Conservation (phyloP, 345 rosid genomes). For the Moringa oleifera region DNA sequence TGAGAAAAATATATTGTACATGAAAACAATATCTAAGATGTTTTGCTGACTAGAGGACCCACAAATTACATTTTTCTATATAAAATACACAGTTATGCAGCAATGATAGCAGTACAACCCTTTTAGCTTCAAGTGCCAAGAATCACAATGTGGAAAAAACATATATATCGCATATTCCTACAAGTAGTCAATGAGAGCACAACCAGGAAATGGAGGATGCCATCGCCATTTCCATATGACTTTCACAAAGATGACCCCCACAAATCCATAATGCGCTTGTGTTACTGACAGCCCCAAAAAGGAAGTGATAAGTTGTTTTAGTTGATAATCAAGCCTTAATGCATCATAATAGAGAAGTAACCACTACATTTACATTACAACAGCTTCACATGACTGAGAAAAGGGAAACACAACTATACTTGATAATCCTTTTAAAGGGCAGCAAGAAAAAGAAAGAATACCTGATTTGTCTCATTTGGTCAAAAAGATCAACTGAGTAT, state of each 20-base stretch:
- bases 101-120: background rate
- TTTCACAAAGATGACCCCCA: background rate
- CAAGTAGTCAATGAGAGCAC: background rate
- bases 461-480: constrained; percentile 58
- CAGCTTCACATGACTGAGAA: background rate
- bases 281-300: background rate
- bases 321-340: background rate
- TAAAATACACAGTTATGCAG: no score
- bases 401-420: no score
- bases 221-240: background rate
- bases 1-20: no score
- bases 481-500: constrained; percentile 41
- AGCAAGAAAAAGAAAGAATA: constrained; percentile 11
- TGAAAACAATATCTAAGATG: no score
- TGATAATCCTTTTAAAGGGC: no score
- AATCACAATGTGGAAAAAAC: background rate
- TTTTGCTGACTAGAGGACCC: no score
- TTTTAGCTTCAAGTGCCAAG: background rate
- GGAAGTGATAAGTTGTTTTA: background rate
- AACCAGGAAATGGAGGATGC: background rate
- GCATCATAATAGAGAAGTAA: background rate
- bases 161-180: background rate
- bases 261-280: background rate
- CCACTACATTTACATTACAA: background rate
- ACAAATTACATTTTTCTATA: no score